Evolutionary conservation across 1,284 basidiomycete genomes (phyloP).

Genomic region (Moesziomyces sp.): DNA sequence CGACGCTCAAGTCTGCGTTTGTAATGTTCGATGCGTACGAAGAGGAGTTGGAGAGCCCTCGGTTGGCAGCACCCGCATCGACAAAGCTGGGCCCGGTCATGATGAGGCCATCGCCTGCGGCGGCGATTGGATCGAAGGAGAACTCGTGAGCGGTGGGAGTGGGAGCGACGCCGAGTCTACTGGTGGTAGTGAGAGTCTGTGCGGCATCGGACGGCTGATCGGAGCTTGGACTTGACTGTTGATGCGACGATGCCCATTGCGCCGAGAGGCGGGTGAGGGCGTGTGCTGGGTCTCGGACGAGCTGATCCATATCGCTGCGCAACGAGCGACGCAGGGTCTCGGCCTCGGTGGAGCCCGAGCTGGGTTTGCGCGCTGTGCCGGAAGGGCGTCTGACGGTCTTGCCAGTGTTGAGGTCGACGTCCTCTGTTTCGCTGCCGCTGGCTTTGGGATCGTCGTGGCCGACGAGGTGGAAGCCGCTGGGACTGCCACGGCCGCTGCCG

Average conservation of each 20-base stretch:
- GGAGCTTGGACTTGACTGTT: constrained; percentile 6
- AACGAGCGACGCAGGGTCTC: constrained; percentile 28
- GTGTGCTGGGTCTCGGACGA: constrained; percentile 43
- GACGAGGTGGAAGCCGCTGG: constrained; percentile 36
- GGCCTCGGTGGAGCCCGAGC: constrained; percentile 34
- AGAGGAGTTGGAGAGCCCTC: constrained; percentile 11
- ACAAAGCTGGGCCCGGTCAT: constrained; percentile 45
- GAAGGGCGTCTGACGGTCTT: constrained; percentile 20
- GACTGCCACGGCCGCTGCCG: constrained; percentile 4
- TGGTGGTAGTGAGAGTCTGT: constrained; percentile 29
- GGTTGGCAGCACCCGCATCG: constrained; percentile 19
- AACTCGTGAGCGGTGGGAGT: constrained; percentile 33
- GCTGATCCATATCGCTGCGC: constrained; percentile 25
- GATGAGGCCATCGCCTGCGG: constrained; percentile 59
- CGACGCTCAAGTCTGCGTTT: constrained; percentile 10
- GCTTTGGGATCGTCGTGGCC: constrained; percentile 14
- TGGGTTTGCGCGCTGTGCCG: constrained; percentile 22
- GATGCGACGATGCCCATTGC: constrained; percentile 24
- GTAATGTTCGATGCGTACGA: constrained; percentile 12
- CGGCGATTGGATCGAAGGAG: constrained; percentile 59
- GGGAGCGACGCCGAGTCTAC: constrained; percentile 21
- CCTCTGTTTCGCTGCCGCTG: constrained; percentile 35
- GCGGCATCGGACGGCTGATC: constrained; percentile 8
- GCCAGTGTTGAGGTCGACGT: constrained; percentile 40
- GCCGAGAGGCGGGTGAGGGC: constrained; percentile 36